Conservation (phyloP, 1,139 yeast species). For the Suhomyces chickasaworum region DNA sequence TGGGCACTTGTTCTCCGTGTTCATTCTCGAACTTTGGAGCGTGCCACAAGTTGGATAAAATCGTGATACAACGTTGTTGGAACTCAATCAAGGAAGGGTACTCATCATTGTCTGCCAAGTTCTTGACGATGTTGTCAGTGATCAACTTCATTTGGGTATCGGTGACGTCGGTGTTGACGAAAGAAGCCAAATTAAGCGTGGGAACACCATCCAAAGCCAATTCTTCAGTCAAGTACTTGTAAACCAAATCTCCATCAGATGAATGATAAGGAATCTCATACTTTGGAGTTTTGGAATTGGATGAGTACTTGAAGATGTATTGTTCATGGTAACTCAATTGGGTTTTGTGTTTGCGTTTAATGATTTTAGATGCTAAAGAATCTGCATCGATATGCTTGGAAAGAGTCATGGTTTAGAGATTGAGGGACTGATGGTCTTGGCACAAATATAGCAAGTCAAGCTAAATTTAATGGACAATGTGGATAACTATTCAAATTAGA, state of each 20-base stretch:
- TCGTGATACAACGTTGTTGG: constrained; percentile 81
- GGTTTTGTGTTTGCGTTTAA: constrained; percentile 24
- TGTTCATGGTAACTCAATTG: constrained; percentile 31
- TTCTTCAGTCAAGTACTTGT: constrained; percentile 69
- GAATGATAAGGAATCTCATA: constrained; percentile 62
- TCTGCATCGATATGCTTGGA: constrained; percentile 33
- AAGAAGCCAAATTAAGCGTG: constrained; percentile 80
- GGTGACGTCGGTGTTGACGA: constrained; percentile 75
- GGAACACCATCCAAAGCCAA: constrained; percentile 84
- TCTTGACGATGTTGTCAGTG: constrained; percentile 74
- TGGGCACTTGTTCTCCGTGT: constrained; percentile 32
- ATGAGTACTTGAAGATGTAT: constrained; percentile 37
- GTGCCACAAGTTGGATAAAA: constrained; percentile 79
- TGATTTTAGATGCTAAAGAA: constrained; percentile 25
- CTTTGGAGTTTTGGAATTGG: constrained; percentile 44
- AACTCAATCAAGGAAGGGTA: constrained; percentile 83
- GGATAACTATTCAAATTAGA: not conserved
- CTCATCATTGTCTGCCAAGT: constrained; percentile 91
- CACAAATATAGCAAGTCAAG: not conserved
- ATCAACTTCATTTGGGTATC: constrained; percentile 51
- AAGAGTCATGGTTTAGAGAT: constrained; percentile 25
- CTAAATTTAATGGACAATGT: not conserved
- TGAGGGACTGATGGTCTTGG: not conserved
- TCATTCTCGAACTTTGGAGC: constrained; percentile 49
- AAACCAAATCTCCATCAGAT: constrained; percentile 53